Evolutionary conservation across 768 basidiomycete genomes (phyloP).

Genomic region (Agrocybe praecox): DNA sequence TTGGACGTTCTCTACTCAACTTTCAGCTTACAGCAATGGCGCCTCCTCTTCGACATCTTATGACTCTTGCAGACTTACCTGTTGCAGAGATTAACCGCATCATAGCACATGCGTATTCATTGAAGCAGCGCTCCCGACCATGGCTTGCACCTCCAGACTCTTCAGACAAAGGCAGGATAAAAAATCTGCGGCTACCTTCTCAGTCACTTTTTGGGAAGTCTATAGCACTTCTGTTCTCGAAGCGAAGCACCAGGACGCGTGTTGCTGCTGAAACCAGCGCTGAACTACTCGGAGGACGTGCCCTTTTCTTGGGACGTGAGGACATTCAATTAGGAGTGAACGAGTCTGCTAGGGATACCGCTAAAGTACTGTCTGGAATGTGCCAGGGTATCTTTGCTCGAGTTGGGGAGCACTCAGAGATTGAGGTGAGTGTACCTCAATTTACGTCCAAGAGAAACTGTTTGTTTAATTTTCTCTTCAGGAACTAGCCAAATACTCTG

Average conservation of each 20-base stretch:
- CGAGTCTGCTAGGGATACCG: slow-evolving; percentile 82
- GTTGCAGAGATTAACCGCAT: slow-evolving; percentile 72
- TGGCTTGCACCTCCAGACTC: slow-evolving; percentile 57
- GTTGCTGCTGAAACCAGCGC: slow-evolving; percentile 86
- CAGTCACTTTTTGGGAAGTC: slow-evolving; percentile 82
- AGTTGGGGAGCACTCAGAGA: slow-evolving; percentile 89
- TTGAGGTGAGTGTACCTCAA: slow-evolving; percentile 64
- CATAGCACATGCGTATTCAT: slow-evolving; percentile 61
- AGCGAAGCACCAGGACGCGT: slow-evolving; percentile 92
- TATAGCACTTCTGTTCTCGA: slow-evolving; percentile 89
- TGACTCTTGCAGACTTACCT: slow-evolving; percentile 88
- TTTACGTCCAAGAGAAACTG: not conserved
- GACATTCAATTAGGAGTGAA: slow-evolving; percentile 98
- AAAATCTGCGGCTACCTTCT: slow-evolving; percentile 58
- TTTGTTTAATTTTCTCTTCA: slow-evolving; percentile 30
- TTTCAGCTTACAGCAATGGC: slow-evolving; percentile 20
- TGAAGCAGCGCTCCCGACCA: slow-evolving; percentile 65
- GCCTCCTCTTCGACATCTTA: slow-evolving; percentile 61
- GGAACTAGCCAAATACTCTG: slow-evolving; percentile 90
- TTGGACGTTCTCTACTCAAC: too few species aligned
- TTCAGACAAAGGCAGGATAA: slow-evolving; percentile 26
- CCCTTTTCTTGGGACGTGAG: slow-evolving; percentile 85
- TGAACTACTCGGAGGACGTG: slow-evolving; percentile 78
- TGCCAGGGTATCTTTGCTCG: slow-evolving; percentile 96
- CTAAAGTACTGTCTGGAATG: slow-evolving; percentile 91